phyloP scores from a whole-genome alignment of 768 basidiomycete species.

The Auriculariales sp. region DNA sequence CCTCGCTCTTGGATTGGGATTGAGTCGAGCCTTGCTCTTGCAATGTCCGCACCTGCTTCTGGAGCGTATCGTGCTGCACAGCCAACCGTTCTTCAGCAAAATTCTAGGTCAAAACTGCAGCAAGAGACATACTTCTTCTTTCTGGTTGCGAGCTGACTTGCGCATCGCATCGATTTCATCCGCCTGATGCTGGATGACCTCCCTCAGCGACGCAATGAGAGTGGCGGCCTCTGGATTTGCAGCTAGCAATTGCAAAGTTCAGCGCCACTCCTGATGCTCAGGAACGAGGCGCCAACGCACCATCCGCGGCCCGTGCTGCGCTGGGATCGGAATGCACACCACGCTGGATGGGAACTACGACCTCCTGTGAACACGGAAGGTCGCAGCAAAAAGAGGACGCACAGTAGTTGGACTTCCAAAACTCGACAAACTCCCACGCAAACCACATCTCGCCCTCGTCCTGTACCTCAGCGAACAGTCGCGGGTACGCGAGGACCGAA shows the following conservation, averaged over 20 bases:
- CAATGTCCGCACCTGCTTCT: no score
- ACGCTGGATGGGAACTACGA: slow-evolving; percentile 44
- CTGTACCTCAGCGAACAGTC: slow-evolving; percentile 19
- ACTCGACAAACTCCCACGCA: slow-evolving; percentile 96
- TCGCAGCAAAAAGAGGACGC: slow-evolving; percentile 1
- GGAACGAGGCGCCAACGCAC: slow-evolving; percentile 21
- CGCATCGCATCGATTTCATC: slow-evolving; percentile 23
- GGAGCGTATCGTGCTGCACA: no score
- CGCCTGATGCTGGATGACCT: slow-evolving; percentile 68
- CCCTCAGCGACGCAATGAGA: slow-evolving; percentile 71
- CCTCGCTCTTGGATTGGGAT: not conserved
- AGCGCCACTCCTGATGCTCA: not conserved
- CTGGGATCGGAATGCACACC: slow-evolving; percentile 59
- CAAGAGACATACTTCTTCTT: slow-evolving; percentile 23
- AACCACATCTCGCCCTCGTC: slow-evolving; percentile 89
- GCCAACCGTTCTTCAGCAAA: no score
- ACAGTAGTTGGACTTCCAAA: slow-evolving; percentile 98
- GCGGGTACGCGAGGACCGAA: slow-evolving; percentile 29
- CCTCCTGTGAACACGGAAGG: not conserved
- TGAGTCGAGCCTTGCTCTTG: not conserved
- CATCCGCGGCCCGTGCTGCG: slow-evolving; percentile 41
- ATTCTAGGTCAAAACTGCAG: slow-evolving; percentile 2
- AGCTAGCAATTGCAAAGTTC: not conserved
- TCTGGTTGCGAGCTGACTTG: slow-evolving; percentile 7
- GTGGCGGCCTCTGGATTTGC: slow-evolving; percentile 55